phyloP scores from a whole-genome alignment of 306 rosid genomes.

The Cucumis hystrix region DNA sequence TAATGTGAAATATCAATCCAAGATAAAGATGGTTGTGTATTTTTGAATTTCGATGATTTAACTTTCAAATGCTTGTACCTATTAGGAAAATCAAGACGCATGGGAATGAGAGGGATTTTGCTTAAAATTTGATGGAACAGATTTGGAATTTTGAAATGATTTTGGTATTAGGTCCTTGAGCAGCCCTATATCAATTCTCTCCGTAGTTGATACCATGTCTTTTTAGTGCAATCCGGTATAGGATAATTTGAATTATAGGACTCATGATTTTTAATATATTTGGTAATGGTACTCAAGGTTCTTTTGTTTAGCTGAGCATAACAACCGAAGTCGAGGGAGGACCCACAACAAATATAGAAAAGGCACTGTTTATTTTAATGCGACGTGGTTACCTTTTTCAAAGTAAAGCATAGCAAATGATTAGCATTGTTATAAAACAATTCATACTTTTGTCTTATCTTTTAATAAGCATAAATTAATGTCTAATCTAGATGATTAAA shows the following conservation, averaged over 20 bases:
- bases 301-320: neutral
- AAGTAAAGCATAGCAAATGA: neutral
- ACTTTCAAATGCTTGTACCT: no score
- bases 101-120: neutral
- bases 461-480: no score
- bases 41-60: no score
- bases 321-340: neutral
- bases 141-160: neutral
- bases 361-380: neutral
- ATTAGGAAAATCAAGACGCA: neutral
- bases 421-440: neutral
- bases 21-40: no score
- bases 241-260: no score
- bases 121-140: no score
- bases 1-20: no score
- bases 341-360: neutral
- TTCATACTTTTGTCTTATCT: neutral
- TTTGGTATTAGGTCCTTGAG: neutral
- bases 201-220: no score
- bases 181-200: no score
- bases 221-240: no score
- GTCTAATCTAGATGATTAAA: no score
- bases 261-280: no score
- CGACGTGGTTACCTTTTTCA: neutral
- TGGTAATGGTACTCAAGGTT: neutral